Evolutionary conservation across 805 yeast species (phyloP).

Genomic region (Wickerhamiella parazyma): DNA sequence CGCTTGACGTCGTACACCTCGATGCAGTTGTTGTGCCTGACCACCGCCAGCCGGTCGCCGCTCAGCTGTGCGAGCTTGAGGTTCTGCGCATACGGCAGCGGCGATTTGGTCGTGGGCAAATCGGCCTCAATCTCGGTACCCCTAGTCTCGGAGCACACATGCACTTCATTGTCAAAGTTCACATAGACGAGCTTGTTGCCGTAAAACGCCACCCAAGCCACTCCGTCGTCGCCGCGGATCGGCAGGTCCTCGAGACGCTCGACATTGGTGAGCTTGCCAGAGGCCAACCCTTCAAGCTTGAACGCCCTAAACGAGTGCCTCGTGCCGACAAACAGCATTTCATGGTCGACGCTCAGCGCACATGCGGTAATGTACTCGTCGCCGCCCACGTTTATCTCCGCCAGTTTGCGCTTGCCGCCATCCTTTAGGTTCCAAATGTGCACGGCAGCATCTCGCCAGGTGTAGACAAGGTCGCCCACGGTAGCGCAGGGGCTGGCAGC

Average conservation of each 20-base stretch:
- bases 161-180: slow-evolving; percentile 20
- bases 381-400: slow-evolving; percentile 44
- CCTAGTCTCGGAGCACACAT: slow-evolving; percentile 10
- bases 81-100: slow-evolving; percentile 29
- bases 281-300: slow-evolving; percentile 36
- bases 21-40: slow-evolving; percentile 54
- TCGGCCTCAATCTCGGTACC: slow-evolving; percentile 9
- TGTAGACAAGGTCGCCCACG: slow-evolving; percentile 41
- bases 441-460: slow-evolving; percentile 74
- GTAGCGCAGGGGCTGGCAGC: slow-evolving; percentile 30
- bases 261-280: slow-evolving; percentile 33
- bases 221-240: background rate
- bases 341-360: slow-evolving; percentile 50
- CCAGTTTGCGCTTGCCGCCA: slow-evolving; percentile 39
- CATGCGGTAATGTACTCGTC: slow-evolving; percentile 70
- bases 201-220: background rate
- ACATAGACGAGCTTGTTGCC: slow-evolving; percentile 16
- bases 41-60: slow-evolving; percentile 37
- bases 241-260: slow-evolving; percentile 18
- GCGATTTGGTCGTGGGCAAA: background rate
- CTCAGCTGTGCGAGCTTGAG: slow-evolving; percentile 42
- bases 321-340: slow-evolving; percentile 59
- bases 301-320: slow-evolving; percentile 56
- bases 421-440: slow-evolving; percentile 59
- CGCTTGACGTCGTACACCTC: slow-evolving; percentile 31